phyloP scores from a whole-genome alignment of 2,329 filamentous ascomycete genomes.

The Arthrobotrys sinensis region DNA sequence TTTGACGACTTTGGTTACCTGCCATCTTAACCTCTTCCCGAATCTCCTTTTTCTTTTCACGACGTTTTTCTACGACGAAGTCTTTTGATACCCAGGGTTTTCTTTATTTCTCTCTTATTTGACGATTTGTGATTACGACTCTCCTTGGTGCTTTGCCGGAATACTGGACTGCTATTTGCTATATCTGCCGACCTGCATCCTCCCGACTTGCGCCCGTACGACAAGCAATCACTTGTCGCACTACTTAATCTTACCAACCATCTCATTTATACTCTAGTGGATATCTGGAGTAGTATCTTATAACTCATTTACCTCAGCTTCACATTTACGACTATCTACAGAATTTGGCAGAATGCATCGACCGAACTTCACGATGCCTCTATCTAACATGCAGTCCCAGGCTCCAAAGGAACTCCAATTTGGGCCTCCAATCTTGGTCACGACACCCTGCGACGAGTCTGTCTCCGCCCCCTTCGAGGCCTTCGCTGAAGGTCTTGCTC shows the following conservation, averaged over 20 bases:
- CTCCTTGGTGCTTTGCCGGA: conserved; percentile 49
- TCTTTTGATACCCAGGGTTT: conserved; percentile 58
- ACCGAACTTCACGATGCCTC: conserved; percentile 50
- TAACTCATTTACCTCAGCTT: not conserved
- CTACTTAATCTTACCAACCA: conserved; percentile 26
- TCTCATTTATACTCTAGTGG: conserved; percentile 22
- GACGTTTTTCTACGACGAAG: conserved; percentile 35
- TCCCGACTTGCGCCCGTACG: conserved; percentile 22
- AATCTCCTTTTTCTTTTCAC: conserved; percentile 22
- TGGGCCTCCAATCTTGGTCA: conserved; percentile 51
- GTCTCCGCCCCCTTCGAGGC: conserved; percentile 38
- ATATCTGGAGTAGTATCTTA: not conserved
- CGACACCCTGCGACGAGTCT: conserved; percentile 50
- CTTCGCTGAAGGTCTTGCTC: conserved; percentile 43
- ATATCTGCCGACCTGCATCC: conserved; percentile 17
- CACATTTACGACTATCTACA: conserved; percentile 11
- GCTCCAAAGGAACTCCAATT: conserved; percentile 45
- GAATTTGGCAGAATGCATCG: conserved; percentile 44
- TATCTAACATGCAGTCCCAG: conserved; percentile 39
- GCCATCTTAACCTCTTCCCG: not conserved
- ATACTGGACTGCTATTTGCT: conserved; percentile 42
- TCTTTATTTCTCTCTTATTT: conserved; percentile 23
- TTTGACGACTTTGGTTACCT: conserved; percentile 49
- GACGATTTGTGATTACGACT: conserved; percentile 48
- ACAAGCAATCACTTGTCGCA: conserved; percentile 21